Base-by-base conservation (phyloP, 352 stramenopile species). In the Pythium aristosporum region DNA sequence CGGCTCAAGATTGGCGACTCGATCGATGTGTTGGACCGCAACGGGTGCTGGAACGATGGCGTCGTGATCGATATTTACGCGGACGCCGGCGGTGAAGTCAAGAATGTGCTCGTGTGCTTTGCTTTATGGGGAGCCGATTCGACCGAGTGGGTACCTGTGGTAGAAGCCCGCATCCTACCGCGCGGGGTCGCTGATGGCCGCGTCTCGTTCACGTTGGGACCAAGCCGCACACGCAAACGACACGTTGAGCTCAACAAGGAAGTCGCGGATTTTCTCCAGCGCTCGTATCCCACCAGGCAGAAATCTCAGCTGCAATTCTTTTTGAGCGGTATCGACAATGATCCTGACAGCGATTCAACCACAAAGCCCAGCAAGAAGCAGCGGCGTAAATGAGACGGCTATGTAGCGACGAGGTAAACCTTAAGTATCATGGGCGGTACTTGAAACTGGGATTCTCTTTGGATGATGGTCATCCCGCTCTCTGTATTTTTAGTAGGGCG, bases 11-110 rank as follows among this genome's bases (percentile, higher is more conserved):
- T 7, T 3, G 87, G 85, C 5, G 84, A 94, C 50, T 74, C 82
- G 43, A 77, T 92, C 30, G 87, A 96, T 60, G 84, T 90, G 44
- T 65, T 96, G 18, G 87, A 96, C 67, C 71, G 74, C 37, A 88
- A 87, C 28, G 82, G 80, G 5, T 88, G 81, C 53, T 96, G 87
- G 87, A 90, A 89, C 48, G 77, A 89, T n/a, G 87, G 82, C 11
- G 74, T 91, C 59, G 80, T 96, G 4, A 44, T 89, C 11, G 79
- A 94, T 23, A 61, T 80, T 12, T 84, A 80, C 57, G 61, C 63
- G 15, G 78, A 93, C 65, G 63, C 59, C 9, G 71, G 41, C 5
- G 51, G 59, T 5, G 23, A 65, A 2, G 32, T 79, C 16, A 94
- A 86, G 59, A 89, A 87, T 67, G 71, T 92, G 34, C 67, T 85